Evolutionary conservation across 1,139 yeast species (phyloP).

Genomic region (Yamadazyma dushanensis): DNA sequence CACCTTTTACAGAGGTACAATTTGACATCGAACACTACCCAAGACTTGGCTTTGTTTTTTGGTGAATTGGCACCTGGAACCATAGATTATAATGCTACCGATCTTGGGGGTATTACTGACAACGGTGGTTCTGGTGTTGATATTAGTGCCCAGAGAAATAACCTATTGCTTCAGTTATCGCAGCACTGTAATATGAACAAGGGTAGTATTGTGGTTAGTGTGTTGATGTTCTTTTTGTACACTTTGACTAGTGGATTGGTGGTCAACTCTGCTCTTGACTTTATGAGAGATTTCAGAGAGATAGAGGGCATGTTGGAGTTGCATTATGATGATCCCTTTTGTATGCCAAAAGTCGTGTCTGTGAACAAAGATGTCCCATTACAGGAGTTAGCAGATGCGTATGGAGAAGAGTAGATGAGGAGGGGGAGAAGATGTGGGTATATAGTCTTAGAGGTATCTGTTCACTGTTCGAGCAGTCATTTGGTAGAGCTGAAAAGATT

Average conservation of each 20-base stretch:
- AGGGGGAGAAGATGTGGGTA: no score
- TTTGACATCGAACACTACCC: constrained; percentile 6
- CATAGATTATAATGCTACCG: not conserved
- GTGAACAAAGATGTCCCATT: not conserved
- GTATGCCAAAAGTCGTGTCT: constrained; percentile 4
- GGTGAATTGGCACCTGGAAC: not conserved
- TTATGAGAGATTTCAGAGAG: constrained; percentile 1
- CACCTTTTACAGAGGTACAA: constrained; percentile 12
- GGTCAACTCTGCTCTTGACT: constrained; percentile 8
- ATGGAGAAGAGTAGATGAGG: constrained; percentile 3
- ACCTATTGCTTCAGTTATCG: constrained; percentile 11
- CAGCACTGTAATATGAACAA: constrained; percentile 15
- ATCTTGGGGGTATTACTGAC: not conserved
- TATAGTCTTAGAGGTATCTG: no score
- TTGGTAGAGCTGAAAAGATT: no score
- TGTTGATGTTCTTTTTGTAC: constrained; percentile 14
- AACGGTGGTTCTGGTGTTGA: not conserved
- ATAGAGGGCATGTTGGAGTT: constrained; percentile 7
- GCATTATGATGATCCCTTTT: constrained; percentile 11
- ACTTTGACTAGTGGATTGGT: constrained; percentile 12
- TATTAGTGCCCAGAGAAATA: constrained; percentile 3
- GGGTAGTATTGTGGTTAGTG: constrained; percentile 12
- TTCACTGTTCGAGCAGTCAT: no score
- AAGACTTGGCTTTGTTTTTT: not conserved
- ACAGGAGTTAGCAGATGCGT: not conserved